phyloP scores from a whole-genome alignment of 495 filamentous ascomycete species.

The Daldinia grandis region DNA sequence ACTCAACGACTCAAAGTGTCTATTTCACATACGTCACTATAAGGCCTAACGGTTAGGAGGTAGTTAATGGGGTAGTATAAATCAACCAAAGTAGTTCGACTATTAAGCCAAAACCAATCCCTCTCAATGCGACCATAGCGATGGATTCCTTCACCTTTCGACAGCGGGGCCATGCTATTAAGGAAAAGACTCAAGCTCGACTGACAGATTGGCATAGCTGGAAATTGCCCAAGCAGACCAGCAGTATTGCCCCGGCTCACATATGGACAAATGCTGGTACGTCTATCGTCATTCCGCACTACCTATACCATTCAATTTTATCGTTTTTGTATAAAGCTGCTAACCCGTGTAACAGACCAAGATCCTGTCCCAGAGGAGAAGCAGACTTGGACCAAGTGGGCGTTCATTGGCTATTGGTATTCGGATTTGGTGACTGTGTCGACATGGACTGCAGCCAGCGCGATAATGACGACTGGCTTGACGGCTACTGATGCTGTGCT shows the following conservation, averaged over 20 bases:
- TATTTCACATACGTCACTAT: neutral
- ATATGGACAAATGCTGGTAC: conserved; percentile 46
- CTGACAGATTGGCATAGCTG: conserved; percentile 41
- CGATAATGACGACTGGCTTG: conserved; percentile 44
- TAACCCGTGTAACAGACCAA: conserved; percentile 36
- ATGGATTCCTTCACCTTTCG: conserved; percentile 34
- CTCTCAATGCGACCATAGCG: neutral
- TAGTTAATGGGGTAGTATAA: neutral
- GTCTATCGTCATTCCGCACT: no score
- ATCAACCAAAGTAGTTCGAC: neutral
- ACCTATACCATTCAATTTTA: no score
- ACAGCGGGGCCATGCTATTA: conserved; percentile 31
- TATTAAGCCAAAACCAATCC: neutral
- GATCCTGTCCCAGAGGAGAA: conserved; percentile 45
- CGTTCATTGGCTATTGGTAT: conserved; percentile 48
- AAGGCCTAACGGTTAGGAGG: no score
- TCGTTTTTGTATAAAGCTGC: neutral
- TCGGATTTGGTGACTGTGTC: conserved; percentile 48
- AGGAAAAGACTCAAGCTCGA: conserved; percentile 33
- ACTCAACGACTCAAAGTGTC: neutral
- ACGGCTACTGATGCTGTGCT: conserved; percentile 41
- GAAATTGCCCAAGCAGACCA: conserved; percentile 46
- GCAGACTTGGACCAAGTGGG: conserved; percentile 44
- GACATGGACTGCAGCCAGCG: conserved; percentile 39
- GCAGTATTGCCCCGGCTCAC: conserved; percentile 44